Base-by-base conservation (phyloP, 2,329 filamentous ascomycete genomes). In the Aspergillus viridinutans region DNA sequence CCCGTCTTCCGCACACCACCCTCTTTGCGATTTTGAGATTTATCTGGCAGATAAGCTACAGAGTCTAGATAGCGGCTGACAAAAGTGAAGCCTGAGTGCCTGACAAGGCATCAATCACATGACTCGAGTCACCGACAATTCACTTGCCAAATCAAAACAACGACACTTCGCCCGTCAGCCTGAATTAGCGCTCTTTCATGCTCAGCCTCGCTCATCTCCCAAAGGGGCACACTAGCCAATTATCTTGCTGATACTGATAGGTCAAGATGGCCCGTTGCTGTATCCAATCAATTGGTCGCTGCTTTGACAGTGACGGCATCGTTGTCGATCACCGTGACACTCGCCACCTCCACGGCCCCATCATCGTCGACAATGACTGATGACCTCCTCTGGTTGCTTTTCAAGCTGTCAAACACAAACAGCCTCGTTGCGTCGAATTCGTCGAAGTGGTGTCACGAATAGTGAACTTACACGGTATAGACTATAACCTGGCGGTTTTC, bases 11-110 rank as follows among this genome's bases (percentile, higher is more conserved):
- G 1, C 79, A 82, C 62, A 28, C 69, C 29, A 79, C 78, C 9
- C 71, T 78, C 4, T 71, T 76, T 35, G 64, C 72, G 1, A 67
- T 80, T 0, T 72, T 82, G 59, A 65, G 70, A 3, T 81, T 78
- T 56, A 67, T 80, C 28, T n/a, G n/a, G n/a, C n/a, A n/a, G n/a
- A n/a, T n/a, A n/a, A n/a, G n/a, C n/a, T n/a, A n/a, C n/a, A n/a
- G 28, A 10, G 28, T 29, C 28, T 4, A 29, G 28, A 8, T 1
- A 6, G 26, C 26, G 8, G 26, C 26, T 28, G 25, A n/a, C n/a
- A n/a, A n/a, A n/a, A n/a, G n/a, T n/a, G n/a, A n/a, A n/a, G n/a
- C n/a, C n/a, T n/a, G n/a, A n/a, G n/a, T n/a, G n/a, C n/a, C n/a
- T n/a, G n/a, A n/a, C 29, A 32, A 32, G 29, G 10, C 29, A 3